These are phyloP conservation scores for Wallacemonas sp. DNA, from an alignment of 208 protist genomes.

Conservation along the genomic window DNA sequence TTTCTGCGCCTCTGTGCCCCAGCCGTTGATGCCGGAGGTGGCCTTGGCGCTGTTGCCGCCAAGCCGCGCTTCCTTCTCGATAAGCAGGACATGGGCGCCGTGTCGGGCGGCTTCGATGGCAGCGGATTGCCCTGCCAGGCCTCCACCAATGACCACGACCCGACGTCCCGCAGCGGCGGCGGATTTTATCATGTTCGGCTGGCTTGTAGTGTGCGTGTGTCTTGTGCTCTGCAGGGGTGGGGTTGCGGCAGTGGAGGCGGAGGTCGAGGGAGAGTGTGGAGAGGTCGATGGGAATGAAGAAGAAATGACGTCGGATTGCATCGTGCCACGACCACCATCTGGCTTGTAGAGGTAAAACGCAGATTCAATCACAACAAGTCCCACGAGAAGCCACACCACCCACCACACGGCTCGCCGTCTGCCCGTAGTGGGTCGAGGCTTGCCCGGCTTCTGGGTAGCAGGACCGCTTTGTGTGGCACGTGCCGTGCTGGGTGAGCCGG, in stretches of 20 bases:
- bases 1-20: constrained; percentile 85
- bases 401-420: neutral
- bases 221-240: neutral
- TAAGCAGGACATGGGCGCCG: constrained; percentile 84
- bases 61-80: constrained; percentile 89
- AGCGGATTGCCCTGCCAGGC: constrained; percentile 77
- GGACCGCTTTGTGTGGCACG: too few relatives aligned
- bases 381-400: constrained; percentile 1
- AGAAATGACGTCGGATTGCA: too few relatives aligned
- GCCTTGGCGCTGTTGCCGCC: constrained; percentile 97
- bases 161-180: constrained; percentile 9
- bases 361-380: constrained; percentile 3
- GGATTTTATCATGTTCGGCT: neutral
- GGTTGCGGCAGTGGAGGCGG: neutral
- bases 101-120: constrained; percentile 78
- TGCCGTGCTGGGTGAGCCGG: too few relatives aligned
- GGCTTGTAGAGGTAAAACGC: constrained; percentile 8
- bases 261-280: neutral
- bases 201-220: neutral
- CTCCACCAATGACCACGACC: constrained; percentile 84
- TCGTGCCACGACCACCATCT: neutral
- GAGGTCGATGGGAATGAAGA: neutral
- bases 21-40: constrained; percentile 95
- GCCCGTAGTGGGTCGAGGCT: neutral
- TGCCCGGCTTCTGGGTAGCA: neutral